Evolutionary conservation across 2,329 filamentous ascomycete genomes (phyloP).

Genomic region (Lecanicillium sp.): DNA sequence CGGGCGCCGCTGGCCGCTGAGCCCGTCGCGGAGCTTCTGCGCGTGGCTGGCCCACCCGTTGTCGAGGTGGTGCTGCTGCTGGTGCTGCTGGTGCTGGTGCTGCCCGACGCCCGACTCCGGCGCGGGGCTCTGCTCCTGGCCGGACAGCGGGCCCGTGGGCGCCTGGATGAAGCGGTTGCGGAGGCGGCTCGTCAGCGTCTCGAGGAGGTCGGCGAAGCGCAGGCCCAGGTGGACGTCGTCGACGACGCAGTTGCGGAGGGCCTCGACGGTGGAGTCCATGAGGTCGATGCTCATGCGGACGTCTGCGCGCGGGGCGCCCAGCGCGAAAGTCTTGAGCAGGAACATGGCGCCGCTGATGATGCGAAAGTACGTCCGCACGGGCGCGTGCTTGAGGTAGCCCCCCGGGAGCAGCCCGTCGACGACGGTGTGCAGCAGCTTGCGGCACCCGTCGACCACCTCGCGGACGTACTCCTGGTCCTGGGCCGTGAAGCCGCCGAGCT

Average conservation of each 20-base stretch:
- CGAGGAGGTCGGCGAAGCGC: slow-evolving; percentile 75
- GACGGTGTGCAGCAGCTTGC: slow-evolving; percentile 70
- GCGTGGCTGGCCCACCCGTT: slow-evolving; percentile 32
- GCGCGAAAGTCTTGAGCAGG: slow-evolving; percentile 74
- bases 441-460: slow-evolving; percentile 71
- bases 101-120: slow-evolving; percentile 26
- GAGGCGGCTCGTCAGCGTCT: slow-evolving; percentile 68
- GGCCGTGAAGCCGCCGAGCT: slow-evolving; percentile 56
- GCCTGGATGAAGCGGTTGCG: slow-evolving; percentile 68
- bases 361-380: slow-evolving; percentile 78
- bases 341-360: slow-evolving; percentile 85
- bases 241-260: slow-evolving; percentile 70
- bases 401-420: slow-evolving; percentile 69
- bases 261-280: slow-evolving; percentile 68
- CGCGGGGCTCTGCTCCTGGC: slow-evolving; percentile 37
- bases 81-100: slow-evolving; percentile 14
- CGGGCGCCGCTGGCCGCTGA: slow-evolving; percentile 33
- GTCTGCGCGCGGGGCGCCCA: slow-evolving; percentile 73
- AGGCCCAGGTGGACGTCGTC: slow-evolving; percentile 84
- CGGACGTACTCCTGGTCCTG: slow-evolving; percentile 68
- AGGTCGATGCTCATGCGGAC: slow-evolving; percentile 69
- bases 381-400: slow-evolving; percentile 74
- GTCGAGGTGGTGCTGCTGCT: slow-evolving; percentile 21
- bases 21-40: slow-evolving; percentile 34
- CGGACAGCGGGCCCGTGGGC: slow-evolving; percentile 41